Percentiles rank a stretch among this genome's conserved stretches.
Evolutionary conservation across 2,329 filamentous ascomycete genomes (phyloP).

Genomic region (Plectosphaerella sp.): DNA sequence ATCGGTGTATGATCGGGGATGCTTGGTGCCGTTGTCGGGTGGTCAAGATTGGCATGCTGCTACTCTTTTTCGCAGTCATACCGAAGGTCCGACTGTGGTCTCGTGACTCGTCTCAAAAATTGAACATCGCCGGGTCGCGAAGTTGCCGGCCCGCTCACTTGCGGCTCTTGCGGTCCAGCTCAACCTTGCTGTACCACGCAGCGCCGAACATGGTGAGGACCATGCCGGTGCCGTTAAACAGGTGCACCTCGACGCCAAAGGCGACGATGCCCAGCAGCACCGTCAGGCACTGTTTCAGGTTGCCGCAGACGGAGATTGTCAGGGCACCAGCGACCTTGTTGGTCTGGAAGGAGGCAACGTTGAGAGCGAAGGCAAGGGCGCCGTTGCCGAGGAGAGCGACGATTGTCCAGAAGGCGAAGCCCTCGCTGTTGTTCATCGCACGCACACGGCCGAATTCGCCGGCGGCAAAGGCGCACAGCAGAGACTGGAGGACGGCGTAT

Average conservation of each 20-base stretch:
- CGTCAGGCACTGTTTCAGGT: slow-evolving; percentile 54
- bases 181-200: slow-evolving; percentile 53
- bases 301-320: slow-evolving; percentile 56
- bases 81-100: too few species aligned
- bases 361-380: slow-evolving; percentile 49
- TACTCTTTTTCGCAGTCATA: too few species aligned
- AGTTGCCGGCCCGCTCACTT: slow-evolving; percentile 3
- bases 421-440: slow-evolving; percentile 26
- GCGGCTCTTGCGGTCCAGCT: slow-evolving; percentile 41
- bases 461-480: slow-evolving; percentile 44
- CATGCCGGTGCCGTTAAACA: slow-evolving; percentile 53
- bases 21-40: too few species aligned
- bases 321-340: slow-evolving; percentile 54
- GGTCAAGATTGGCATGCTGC: too few species aligned
- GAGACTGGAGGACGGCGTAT: slow-evolving; percentile 51
- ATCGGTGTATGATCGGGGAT: too few species aligned
- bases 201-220: slow-evolving; percentile 49
- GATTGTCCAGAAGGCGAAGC: slow-evolving; percentile 28
- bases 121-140: too few species aligned
- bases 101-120: neutral
- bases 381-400: slow-evolving; percentile 46
- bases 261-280: slow-evolving; percentile 49
- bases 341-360: slow-evolving; percentile 52
- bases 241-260: slow-evolving; percentile 45
- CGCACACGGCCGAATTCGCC: slow-evolving; percentile 46